Conservation (phyloP, 2,329 filamentous ascomycete species). For the Gnomoniopsis sp. region DNA sequence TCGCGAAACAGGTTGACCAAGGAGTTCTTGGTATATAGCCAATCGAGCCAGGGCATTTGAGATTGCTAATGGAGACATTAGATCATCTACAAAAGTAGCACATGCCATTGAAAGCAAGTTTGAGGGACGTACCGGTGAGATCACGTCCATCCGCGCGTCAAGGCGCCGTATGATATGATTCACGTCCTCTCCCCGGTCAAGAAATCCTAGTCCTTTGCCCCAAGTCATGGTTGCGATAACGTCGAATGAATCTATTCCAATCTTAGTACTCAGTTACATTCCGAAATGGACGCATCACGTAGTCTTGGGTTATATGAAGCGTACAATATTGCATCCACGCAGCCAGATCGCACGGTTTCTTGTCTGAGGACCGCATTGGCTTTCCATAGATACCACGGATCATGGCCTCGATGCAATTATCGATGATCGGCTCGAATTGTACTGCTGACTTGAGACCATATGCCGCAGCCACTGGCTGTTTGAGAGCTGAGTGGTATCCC, state of each 20-base stretch:
- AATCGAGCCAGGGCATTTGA: background rate
- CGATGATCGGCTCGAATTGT: conserved; percentile 5
- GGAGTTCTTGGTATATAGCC: background rate
- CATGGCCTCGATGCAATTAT: conserved; percentile 8
- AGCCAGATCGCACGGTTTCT: background rate
- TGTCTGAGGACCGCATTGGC: background rate
- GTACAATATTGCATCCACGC: background rate
- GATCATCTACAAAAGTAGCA: too few relatives aligned
- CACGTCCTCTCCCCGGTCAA: background rate
- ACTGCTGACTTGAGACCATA: conserved; percentile 6
- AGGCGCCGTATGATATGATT: background rate
- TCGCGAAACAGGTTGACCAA: background rate
- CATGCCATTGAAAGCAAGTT: too few relatives aligned
- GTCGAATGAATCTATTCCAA: background rate
- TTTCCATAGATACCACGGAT: background rate
- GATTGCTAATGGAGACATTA: too few relatives aligned
- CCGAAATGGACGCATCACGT: too few relatives aligned
- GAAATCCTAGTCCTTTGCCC: background rate
- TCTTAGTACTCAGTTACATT: too few relatives aligned
- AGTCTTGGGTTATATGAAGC: too few relatives aligned
- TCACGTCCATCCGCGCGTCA: background rate
- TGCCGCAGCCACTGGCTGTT: conserved; percentile 5
- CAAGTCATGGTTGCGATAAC: background rate
- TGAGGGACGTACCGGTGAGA: background rate
- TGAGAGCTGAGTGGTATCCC: conserved; percentile 9